Evolutionary conservation across 257 asterid genomes (phyloP), one percentile per base, ranked within the genome.

Genomic region (Lycium barbarum): DNA sequence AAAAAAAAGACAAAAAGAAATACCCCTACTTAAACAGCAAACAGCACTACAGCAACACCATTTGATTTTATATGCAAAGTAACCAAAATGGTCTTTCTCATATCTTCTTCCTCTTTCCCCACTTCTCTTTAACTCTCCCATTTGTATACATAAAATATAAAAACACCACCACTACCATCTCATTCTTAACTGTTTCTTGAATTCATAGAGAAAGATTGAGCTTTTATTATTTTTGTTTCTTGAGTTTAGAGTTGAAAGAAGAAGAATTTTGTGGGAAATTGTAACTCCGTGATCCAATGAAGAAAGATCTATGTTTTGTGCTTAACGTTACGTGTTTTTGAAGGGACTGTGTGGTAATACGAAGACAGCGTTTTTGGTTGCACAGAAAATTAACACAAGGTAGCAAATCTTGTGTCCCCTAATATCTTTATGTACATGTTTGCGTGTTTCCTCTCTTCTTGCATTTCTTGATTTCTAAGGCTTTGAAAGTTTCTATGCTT

Each of bases 291-390:
- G 86, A 90, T 86, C 86, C 86, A 49, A 86, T 84, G 88, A 90
- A 89, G 95, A 93, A 89, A 90, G 93, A 91, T 91, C 91, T 93
- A 90, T 91, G 89, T 92, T 90, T 93, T 83, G 92, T 94, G 94
- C 93, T 94, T 91, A 90, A 89, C 92, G 94, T 97, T 88, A 91
- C 87, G 88, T 86, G 90, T 89, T 87, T 87, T 63, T 92, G 95
- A 94, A 91, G 89, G 88, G 53, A 47, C 5, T 66, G 80, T 45
- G 74, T 40, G 45, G 79, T 57, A 88, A 88, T 91, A 88, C 84
- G 82, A 86, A 88, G 89, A 71, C 88, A 84, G 36, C 85, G 76
- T 88, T 84, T 36, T 85, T 47, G 74, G 70, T 83, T 84, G 61
- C 12, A 18, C 38, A n/a, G 81, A 20, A 51, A 51, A 76, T 66